Evolutionary conservation across 768 basidiomycete species (phyloP).

Genomic region (Inosperma sp.): DNA sequence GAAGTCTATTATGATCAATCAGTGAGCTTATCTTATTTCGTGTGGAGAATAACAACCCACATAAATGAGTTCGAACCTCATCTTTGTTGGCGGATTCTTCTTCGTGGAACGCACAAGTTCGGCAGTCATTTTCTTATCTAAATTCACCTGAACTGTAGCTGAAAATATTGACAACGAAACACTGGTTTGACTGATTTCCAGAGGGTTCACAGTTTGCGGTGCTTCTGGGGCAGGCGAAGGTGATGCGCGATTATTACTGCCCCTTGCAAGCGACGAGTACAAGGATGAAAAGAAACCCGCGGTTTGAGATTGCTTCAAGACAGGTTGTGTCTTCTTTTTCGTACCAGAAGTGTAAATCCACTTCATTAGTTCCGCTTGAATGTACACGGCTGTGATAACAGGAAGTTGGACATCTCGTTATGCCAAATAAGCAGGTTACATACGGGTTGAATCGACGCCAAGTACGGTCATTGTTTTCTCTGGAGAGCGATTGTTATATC

Average conservation of each 20-base stretch:
- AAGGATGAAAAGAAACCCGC: constrained; percentile 47
- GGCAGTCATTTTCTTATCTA: constrained; percentile 58
- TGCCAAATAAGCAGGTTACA: constrained; percentile 22
- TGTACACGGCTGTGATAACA: constrained; percentile 53
- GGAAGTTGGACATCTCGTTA: not conserved
- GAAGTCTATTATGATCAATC: constrained; percentile 51
- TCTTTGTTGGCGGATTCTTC: constrained; percentile 78
- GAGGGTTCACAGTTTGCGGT: constrained; percentile 35
- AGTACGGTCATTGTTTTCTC: constrained; percentile 65
- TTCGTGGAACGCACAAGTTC: constrained; percentile 91
- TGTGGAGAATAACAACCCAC: constrained; percentile 35
- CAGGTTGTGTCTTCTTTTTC: constrained; percentile 45
- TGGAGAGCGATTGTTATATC: constrained; percentile 52
- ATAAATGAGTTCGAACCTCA: constrained; percentile 83
- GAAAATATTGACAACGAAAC: constrained; percentile 63
- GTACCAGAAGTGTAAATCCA: constrained; percentile 68
- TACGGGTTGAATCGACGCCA: constrained; percentile 60
- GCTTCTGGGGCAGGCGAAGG: constrained; percentile 28
- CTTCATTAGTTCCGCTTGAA: constrained; percentile 77
- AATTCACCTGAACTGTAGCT: constrained; percentile 57
- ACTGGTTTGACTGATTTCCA: constrained; percentile 43
- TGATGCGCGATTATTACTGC: constrained; percentile 31
- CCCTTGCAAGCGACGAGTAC: constrained; percentile 36
- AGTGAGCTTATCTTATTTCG: not conserved
- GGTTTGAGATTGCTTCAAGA: constrained; percentile 23